Evolutionary conservation across 208 protist species (phyloP), one percentile per base, ranked within the genome.

Genomic region (Trypanosoma avium): DNA sequence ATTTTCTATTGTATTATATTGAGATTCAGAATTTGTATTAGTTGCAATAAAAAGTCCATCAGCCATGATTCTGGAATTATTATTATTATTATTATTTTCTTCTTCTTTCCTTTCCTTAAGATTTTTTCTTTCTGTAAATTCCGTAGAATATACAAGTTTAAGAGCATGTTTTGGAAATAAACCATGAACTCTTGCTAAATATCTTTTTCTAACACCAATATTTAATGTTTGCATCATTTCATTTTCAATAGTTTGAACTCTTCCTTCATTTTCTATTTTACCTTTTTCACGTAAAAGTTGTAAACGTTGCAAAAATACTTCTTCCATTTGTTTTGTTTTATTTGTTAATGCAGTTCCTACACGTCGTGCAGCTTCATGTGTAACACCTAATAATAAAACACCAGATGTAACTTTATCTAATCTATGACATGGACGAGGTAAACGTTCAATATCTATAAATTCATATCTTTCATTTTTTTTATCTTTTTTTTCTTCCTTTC

Each of bases 341-440:
- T 50, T 61, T 74, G 85, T 88, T 6, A 95, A 59, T 0, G 71
- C 69, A 27, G 62, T 54, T 22, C 83, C 76, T 21, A 95, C 73
- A 3, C 70, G 77, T 40, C 63, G 69, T 29, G 86, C 80, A 1
- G 89, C 77, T 12, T 61, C 70, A 19, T 69, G 72, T 17, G 53
- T 61, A 13, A 93, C 82, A 13, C 75, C 87, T 19, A 90, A 64
- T 26, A 94, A 69, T 29, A 96, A 62, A 6, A 96, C 77, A 40
- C 93, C 93, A 21, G 86, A 95, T 3, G 93, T 97, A 3, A 86
- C 88, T 61, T 88, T 93, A 67, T 97, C 93, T 3, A 97, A 75
- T 12, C 93, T 74, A 50, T 95, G 82, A 61, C 89, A 95, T 6
- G 89, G 79, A 21, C 89, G 75, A 8, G 84, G 85, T 0, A 75